A percentile compares a stretch with the other conserved stretches of the same genome.
Evolutionary conservation across 2,329 filamentous ascomycete genomes (phyloP).

Genomic region (Atkinsonella texensis): DNA sequence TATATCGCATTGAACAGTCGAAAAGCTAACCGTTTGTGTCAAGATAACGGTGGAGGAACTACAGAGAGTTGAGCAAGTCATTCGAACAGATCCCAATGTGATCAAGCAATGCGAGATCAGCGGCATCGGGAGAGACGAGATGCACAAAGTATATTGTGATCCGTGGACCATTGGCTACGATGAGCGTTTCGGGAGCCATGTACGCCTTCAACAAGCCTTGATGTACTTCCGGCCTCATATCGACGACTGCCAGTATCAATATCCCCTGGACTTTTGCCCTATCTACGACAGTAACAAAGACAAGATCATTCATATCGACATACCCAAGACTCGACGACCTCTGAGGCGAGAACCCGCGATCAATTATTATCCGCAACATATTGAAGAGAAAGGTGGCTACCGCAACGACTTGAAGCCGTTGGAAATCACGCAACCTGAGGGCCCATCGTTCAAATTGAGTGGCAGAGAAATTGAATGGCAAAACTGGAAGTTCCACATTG

Average conservation of each 20-base stretch:
- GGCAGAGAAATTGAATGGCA: conserved; percentile 75
- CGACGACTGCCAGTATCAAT: conserved; percentile 84
- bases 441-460: conserved; percentile 71
- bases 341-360: conserved; percentile 59
- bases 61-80: conserved; percentile 61
- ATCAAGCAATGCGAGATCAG: conserved; percentile 77
- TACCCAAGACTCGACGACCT: conserved; percentile 49
- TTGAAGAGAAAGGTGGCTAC: conserved; percentile 65
- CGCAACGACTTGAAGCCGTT: conserved; percentile 73
- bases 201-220: conserved; percentile 79
- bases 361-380: conserved; percentile 66
- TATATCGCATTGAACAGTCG: no score
- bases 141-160: conserved; percentile 94
- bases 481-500: conserved; percentile 86
- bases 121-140: conserved; percentile 22
- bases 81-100: conserved; percentile 65
- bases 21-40: not conserved
- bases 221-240: conserved; percentile 88
- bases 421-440: conserved; percentile 78
- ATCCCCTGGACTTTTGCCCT: conserved; percentile 85
- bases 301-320: conserved; percentile 63
- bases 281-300: conserved; percentile 76
- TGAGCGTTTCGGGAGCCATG: conserved; percentile 67
- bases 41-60: conserved; percentile 84
- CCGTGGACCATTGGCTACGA: conserved; percentile 95